Conservation (phyloP, 306 rosid genomes). For the Canavalia gladiata region DNA sequence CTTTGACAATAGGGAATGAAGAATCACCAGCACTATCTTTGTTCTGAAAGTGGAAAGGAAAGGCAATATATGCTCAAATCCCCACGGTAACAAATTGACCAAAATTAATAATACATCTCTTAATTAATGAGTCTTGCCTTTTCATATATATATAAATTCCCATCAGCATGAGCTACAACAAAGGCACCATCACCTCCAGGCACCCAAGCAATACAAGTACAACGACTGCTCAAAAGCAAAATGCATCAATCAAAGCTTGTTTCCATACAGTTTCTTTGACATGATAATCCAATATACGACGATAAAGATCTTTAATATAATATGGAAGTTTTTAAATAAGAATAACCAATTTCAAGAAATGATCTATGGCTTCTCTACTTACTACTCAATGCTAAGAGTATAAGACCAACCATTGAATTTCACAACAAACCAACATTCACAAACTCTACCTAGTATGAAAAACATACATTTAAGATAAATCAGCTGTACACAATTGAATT, state of each 20-base stretch:
- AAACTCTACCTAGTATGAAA: neutral
- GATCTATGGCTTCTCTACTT: neutral
- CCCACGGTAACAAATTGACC: neutral
- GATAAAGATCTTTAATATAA: neutral
- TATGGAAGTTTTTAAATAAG: neutral
- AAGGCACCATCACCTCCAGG: slow-evolving; percentile 91
- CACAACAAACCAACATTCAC: neutral
- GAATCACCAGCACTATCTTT: slow-evolving; percentile 93
- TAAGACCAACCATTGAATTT: slow-evolving; percentile 30
- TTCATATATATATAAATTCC: slow-evolving; percentile 89
- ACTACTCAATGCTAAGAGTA: slow-evolving; percentile 1
- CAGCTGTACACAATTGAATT: neutral
- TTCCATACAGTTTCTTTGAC: slow-evolving; percentile 30
- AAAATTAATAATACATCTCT: slow-evolving; percentile 43
- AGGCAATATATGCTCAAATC: slow-evolving; percentile 21
- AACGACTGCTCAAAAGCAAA: slow-evolving; percentile 78
- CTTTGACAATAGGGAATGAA: slow-evolving; percentile 83
- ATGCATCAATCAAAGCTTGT: slow-evolving; percentile 48
- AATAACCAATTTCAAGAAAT: neutral
- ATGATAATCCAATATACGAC: neutral
- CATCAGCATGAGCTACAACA: slow-evolving; percentile 93
- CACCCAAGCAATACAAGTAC: slow-evolving; percentile 90
- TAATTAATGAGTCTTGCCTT: slow-evolving; percentile 71
- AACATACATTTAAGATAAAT: neutral
- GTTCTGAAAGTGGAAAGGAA: slow-evolving; percentile 59